Evolutionary conservation across 345 rosid genomes (phyloP).

Genomic region (Salix brachista): DNA sequence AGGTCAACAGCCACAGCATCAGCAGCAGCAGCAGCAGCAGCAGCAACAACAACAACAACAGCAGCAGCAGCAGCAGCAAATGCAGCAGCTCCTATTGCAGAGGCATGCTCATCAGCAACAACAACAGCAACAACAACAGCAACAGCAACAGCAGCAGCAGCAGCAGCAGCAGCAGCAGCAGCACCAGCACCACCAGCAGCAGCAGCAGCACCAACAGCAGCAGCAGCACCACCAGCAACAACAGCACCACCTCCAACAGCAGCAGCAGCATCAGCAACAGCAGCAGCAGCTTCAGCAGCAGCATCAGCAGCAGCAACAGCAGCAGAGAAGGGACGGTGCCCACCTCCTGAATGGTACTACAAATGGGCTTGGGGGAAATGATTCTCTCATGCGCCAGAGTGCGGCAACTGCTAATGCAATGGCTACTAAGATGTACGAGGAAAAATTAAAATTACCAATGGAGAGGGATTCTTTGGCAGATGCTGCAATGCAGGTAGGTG

Average conservation of each 20-base stretch:
- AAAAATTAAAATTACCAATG: conserved; percentile 63
- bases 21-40: conserved; percentile 32
- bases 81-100: conserved; percentile 25
- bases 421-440: conserved; percentile 88
- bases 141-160: conserved; percentile 40
- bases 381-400: conserved; percentile 71
- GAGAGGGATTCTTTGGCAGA: conserved; percentile 92
- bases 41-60: conserved; percentile 28
- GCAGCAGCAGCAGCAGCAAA: conserved; percentile 22
- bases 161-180: conserved; percentile 42
- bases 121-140: conserved; percentile 49
- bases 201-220: conserved; percentile 46
- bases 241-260: conserved; percentile 52
- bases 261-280: conserved; percentile 43
- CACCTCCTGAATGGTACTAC: conserved; percentile 75
- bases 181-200: conserved; percentile 48
- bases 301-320: conserved; percentile 53
- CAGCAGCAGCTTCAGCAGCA: conserved; percentile 50
- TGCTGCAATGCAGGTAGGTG: conserved; percentile 68
- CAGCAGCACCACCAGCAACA: conserved; percentile 42
- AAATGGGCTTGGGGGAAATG: conserved; percentile 79
- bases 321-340: conserved; percentile 73
- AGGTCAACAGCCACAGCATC: conserved; percentile 16
- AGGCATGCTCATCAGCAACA: conserved; percentile 51
- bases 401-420: conserved; percentile 76